These are phyloP conservation scores for Lactarius indigo DNA, from an alignment of 768 basidiomycete species.

Conservation along the genomic window DNA sequence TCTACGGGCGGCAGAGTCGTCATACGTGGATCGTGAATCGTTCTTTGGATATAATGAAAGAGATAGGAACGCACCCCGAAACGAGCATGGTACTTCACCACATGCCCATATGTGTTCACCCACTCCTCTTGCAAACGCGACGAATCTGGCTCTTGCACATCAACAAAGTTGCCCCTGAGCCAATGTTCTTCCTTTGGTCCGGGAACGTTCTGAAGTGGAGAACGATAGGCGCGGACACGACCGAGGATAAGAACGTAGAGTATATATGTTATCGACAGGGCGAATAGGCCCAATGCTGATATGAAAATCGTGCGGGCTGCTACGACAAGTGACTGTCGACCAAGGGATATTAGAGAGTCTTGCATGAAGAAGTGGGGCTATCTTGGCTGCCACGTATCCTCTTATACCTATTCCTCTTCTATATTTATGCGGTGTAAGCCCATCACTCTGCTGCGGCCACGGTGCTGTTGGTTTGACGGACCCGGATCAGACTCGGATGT, in stretches of 20 bases:
- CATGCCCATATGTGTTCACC: constrained; percentile 19
- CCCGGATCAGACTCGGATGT: too few species aligned
- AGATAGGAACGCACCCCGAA: constrained; percentile 10
- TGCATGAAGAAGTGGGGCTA: not conserved
- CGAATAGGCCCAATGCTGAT: not conserved
- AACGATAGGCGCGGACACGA: constrained; percentile 1
- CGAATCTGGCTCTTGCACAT: constrained; percentile 8
- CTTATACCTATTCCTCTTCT: too few species aligned
- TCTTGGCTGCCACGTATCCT: not conserved
- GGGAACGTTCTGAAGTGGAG: constrained; percentile 5
- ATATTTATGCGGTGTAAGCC: too few species aligned
- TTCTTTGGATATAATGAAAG: not conserved
- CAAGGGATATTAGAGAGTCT: not conserved
- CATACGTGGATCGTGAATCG: not conserved
- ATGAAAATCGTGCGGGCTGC: not conserved
- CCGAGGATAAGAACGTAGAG: not conserved
- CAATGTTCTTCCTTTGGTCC: constrained; percentile 9
- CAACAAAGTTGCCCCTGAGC: constrained; percentile 12
- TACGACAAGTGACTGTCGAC: not conserved
- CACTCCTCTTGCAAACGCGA: constrained; percentile 20
- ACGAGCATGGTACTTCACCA: not conserved
- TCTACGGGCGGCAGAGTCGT: not conserved
- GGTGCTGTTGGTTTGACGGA: too few species aligned
- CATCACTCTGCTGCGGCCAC: too few species aligned
- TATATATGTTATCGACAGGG: not conserved